Base-by-base conservation (phyloP, 2,329 filamentous ascomycete genomes). In the Aspergillus intermedius region DNA sequence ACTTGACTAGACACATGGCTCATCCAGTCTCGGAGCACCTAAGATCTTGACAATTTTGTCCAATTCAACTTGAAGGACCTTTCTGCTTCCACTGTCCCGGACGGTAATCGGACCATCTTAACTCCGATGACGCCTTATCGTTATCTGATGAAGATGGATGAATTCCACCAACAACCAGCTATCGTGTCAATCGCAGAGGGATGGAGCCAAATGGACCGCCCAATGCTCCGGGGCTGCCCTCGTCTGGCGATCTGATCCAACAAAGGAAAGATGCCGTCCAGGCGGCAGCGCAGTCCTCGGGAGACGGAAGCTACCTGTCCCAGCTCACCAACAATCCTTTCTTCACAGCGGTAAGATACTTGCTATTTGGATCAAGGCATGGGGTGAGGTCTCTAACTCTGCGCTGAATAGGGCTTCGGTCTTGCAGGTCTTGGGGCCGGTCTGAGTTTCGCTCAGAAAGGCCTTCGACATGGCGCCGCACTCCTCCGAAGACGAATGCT, bases 341-440 rank as follows among this genome's bases (percentile, higher is more conserved):
- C 50, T 77, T 77, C 60, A 75, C 74, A 37, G 74, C 73, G 43
- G 74, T 76, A 68, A 53, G 64, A 4, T 9, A 15, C n/a, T 19
- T 19, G 3, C 17, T 19, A 19, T 19, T 19, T 19, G 17, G 17
- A 19, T 19, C 17, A 19, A 19, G 17, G 17, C 17, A 19, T 19
- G 17, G 17, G 2, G 17, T 2, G 3, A 19, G 17, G 3, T 19
- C 17, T 19, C 17, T 46, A 39, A 43, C 13, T 37, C 45, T 23
- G 52, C 19, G 23, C 30, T 21, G 3, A 22, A 1, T 63, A 81
- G 73, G 91, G 93, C 59, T 88, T 97, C 60, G 93, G 93, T 58
- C 86, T 98, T 46, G 93, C 91, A 52, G 88, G 87, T 25, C 78
- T 98, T 46, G 93, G 90, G 54, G 88, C 90, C 30, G 86, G 81